phyloP scores from a whole-genome alignment of 2,329 filamentous ascomycete genomes.

The Aspergillus aculeatus region DNA sequence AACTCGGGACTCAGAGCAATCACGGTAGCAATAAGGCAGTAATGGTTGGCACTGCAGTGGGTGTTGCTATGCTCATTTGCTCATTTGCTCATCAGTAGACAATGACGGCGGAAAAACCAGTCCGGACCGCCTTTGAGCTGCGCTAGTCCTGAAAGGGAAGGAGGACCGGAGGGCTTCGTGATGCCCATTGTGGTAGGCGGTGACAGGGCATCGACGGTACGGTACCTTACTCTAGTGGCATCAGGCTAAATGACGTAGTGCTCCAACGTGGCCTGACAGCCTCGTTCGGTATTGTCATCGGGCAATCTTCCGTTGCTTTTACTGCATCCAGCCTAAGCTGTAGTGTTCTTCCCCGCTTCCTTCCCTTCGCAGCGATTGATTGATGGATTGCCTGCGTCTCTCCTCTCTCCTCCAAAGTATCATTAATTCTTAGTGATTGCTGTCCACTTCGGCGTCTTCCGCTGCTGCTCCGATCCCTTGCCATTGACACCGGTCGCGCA shows the following conservation, averaged over 20 bases:
- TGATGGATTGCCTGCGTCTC: not conserved
- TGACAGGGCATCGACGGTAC: not conserved
- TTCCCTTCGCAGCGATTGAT: conserved; percentile 6
- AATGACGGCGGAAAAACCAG: conserved; percentile 22
- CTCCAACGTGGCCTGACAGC: conserved; percentile 20
- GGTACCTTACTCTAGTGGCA: conserved; percentile 2
- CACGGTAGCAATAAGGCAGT: not conserved
- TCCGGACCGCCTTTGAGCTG: conserved; percentile 5
- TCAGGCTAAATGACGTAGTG: conserved; percentile 9
- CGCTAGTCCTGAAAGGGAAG: conserved; percentile 16
- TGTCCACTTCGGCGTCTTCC: not conserved
- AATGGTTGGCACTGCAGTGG: not conserved
- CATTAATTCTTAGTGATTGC: not conserved
- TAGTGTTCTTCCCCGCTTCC: conserved; percentile 26
- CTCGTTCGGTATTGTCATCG: conserved; percentile 31
- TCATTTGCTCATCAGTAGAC: not conserved
- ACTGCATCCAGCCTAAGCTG: not conserved
- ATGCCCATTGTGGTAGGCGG: conserved; percentile 15
- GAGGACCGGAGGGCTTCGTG: conserved; percentile 1
- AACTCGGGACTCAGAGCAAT: not conserved
- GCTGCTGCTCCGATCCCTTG: not conserved
- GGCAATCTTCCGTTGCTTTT: too few relatives aligned
- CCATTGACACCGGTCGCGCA: not conserved
- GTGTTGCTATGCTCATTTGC: not conserved
- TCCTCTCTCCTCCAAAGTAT: not conserved